Evolutionary conservation across 164 flowering plant genomes (phyloP), one percentile per base, ranked within the genome.

Genomic region (Vitis rotundifolia): DNA sequence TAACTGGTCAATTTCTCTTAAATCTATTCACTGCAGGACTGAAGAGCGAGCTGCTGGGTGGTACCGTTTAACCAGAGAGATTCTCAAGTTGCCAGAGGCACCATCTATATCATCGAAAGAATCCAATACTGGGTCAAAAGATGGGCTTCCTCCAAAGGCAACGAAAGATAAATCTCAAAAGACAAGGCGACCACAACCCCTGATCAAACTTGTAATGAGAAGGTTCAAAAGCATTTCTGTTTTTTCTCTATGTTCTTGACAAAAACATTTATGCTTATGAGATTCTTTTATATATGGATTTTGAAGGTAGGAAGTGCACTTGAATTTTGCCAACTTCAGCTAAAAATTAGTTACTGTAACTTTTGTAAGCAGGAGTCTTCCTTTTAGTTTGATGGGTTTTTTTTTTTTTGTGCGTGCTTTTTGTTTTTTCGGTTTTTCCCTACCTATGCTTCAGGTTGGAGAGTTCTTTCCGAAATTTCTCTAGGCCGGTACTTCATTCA

Each of bases 21-120:
- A 48, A 18, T 69, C 49, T 28, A 37, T 55, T 56, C 69, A 47
- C 65, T 79, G 48, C 71, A 96, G 99, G 78, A 85, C 92, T 71
- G 99, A 96, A 73, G 99, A 96, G 74, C 82, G 99, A 58, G 99
- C 98, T 83, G 89, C 83, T 80, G 99, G 99, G 16, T 96, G 99
- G 99, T 89, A 90, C 68, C 94, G 99, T 47, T 79, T 96, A 74
- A 90, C 97, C 8, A 86, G 94, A 79, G 99, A 96, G 81, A 90
- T 93, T 73, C 91, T 96, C 18, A 96, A 91, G 79, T 69, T 92
- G 79, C 98, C 99, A 51, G 99, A 96, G 68, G 89, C 97, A 52
- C 91, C 98, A 31, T 90, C 95, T 75, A 76, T 81, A 15, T 74
- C 83, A 68, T 76, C 84, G 37, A 92, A 89, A 76, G 98, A 86